A percentile compares a stretch with the other conserved stretches of the same genome.
phyloP scores from a whole-genome alignment of 225 moss, liverwort and hornwort genomes.

The Antitrichia curtipendula region DNA sequence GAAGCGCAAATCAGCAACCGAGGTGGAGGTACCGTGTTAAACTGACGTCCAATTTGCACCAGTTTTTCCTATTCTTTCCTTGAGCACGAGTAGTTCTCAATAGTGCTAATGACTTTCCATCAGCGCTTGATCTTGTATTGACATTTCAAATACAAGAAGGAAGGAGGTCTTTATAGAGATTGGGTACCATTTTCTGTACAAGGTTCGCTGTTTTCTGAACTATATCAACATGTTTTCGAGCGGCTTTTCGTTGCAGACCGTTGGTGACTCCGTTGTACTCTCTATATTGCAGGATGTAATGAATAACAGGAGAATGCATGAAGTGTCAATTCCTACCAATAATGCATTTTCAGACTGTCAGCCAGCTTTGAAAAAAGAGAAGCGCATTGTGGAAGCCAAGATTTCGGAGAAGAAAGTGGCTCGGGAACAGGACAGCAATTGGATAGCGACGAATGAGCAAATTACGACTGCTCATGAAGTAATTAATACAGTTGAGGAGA shows the following conservation, averaged over 20 bases:
- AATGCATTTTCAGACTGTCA: background rate
- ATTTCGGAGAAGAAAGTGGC: background rate
- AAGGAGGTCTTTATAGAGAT: background rate
- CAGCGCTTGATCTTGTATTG: background rate
- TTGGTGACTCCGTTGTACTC: background rate
- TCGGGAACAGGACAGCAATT: background rate
- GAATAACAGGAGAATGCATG: background rate
- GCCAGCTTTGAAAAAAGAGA: background rate
- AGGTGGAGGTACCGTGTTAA: background rate
- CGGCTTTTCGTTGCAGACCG: background rate
- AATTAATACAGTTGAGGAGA: background rate
- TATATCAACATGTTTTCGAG: background rate
- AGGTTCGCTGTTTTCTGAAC: background rate
- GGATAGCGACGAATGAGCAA: background rate
- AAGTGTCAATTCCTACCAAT: background rate
- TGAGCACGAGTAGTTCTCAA: background rate
- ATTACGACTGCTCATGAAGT: background rate
- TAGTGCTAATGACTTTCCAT: background rate
- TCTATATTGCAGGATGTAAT: background rate
- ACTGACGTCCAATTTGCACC: background rate
- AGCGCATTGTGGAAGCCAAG: background rate
- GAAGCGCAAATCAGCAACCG: slow-evolving; percentile 15
- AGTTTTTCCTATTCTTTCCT: background rate
- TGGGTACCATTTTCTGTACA: background rate
- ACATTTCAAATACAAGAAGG: background rate